A percentile compares a stretch with the other conserved stretches of the same genome.
Conservation (phyloP, 1,139 yeast genomes). For the Candida sp. region DNA sequence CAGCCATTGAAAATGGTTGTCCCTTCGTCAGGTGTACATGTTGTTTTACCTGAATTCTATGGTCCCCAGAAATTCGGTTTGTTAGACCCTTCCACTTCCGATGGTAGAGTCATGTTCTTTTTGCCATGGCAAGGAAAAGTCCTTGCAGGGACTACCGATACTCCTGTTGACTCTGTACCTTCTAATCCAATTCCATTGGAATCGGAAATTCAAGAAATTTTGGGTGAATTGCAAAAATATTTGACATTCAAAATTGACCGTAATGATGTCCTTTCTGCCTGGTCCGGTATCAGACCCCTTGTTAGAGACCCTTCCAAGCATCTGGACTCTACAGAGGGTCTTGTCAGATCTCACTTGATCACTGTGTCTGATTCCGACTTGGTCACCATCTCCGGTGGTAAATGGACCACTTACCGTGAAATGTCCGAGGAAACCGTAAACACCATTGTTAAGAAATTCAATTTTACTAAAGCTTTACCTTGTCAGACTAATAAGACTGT, state of each 20-base stretch:
- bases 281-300: conserved; percentile 97
- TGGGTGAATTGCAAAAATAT: conserved; percentile 85
- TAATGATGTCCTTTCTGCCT: conserved; percentile 89
- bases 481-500: conserved; percentile 64
- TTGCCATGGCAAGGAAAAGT: conserved; percentile 99
- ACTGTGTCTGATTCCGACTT: conserved; percentile 71
- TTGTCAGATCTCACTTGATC: conserved; percentile 87
- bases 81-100: conserved; percentile 88
- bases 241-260: conserved; percentile 85
- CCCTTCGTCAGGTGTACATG: conserved; percentile 93
- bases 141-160: conserved; percentile 95
- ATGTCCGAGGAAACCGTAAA: conserved; percentile 96
- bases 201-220: conserved; percentile 85
- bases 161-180: conserved; percentile 72
- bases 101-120: conserved; percentile 96
- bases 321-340: conserved; percentile 63
- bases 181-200: conserved; percentile 85
- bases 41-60: conserved; percentile 88
- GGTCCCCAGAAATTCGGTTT: conserved; percentile 88
- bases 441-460: conserved; percentile 56
- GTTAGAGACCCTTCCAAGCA: conserved; percentile 76
- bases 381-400: conserved; percentile 93
- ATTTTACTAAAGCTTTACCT: conserved; percentile 41
- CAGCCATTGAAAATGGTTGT: conserved; percentile 76
- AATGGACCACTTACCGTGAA: conserved; percentile 98